These are phyloP conservation scores for Sarocladiaceae sp. DNA, from an alignment of 2,329 filamentous ascomycete genomes.

Conservation along the genomic window DNA sequence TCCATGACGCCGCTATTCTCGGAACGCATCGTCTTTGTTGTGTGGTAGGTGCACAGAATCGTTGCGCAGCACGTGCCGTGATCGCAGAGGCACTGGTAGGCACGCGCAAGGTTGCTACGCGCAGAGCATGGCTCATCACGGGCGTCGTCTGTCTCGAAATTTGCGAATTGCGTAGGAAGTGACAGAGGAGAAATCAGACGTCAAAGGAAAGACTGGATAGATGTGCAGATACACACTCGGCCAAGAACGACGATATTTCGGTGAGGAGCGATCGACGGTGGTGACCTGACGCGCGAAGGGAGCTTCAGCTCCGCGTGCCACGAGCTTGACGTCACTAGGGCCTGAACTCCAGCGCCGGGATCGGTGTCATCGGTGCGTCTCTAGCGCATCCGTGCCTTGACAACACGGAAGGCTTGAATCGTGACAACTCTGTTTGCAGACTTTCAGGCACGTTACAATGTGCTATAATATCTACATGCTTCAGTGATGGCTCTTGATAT, in stretches of 20 bases:
- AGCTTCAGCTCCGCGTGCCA: neutral
- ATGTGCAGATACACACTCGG: neutral
- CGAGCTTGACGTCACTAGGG: slow-evolving; percentile 3
- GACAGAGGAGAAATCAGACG: neutral
- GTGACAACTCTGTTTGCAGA: too few relatives aligned
- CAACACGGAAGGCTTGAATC: neutral
- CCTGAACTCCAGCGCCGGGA: neutral
- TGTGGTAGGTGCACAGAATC: neutral
- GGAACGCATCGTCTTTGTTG: neutral
- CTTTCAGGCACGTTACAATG: too few relatives aligned
- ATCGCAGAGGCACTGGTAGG: neutral
- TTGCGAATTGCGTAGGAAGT: neutral
- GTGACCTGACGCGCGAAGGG: neutral
- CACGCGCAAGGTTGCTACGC: slow-evolving; percentile 4
- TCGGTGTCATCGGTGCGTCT: neutral
- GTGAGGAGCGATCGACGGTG: neutral
- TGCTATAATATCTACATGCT: too few relatives aligned
- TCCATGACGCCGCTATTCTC: neutral
- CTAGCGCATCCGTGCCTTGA: neutral
- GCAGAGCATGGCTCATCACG: slow-evolving; percentile 5
- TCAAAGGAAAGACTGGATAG: neutral
- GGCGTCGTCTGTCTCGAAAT: neutral
- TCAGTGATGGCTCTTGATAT: too few relatives aligned
- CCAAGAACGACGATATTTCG: neutral
- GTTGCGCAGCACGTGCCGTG: neutral